Conservation (phyloP, 75 land plant genomes). For the Gnetum montanum region DNA sequence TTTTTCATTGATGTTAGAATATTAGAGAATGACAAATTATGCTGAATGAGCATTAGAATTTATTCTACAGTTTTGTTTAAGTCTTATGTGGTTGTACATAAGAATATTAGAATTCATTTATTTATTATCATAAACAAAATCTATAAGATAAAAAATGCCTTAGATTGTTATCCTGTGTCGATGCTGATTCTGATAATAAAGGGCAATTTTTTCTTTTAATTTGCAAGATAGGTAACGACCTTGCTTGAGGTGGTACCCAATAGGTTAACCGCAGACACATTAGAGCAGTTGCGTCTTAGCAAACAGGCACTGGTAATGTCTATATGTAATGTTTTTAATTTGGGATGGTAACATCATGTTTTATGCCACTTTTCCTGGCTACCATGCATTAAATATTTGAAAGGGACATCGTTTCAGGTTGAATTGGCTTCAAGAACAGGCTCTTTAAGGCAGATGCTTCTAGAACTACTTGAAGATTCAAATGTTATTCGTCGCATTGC, state of each 20-base stretch:
- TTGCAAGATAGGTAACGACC: slow-evolving; percentile 53
- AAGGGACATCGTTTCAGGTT: slow-evolving; percentile 38
- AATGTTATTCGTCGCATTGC: slow-evolving; percentile 90
- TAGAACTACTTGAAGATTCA: slow-evolving; percentile 87
- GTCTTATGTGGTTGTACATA: no score
- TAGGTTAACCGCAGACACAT: slow-evolving; percentile 65
- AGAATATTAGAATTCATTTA: no score
- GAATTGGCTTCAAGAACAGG: slow-evolving; percentile 88
- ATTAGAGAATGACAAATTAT: no score
- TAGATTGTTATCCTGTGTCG: no score
- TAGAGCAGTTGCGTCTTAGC: slow-evolving; percentile 90
- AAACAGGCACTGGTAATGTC: slow-evolving; percentile 84
- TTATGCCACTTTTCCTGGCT: background rate
- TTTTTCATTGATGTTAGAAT: no score
- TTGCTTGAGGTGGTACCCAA: slow-evolving; percentile 81
- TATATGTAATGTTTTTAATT: slow-evolving; percentile 2
- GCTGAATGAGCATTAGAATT: no score
- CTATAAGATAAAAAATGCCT: no score
- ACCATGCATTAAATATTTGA: no score
- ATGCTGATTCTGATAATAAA: no score
- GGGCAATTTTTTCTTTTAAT: background rate
- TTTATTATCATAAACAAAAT: no score
- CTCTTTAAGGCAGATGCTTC: slow-evolving; percentile 87
- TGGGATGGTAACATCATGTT: background rate
- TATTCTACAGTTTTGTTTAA: no score